Conservation (phyloP, 148 eudicot genomes). For the Chenopodium quinoa region DNA sequence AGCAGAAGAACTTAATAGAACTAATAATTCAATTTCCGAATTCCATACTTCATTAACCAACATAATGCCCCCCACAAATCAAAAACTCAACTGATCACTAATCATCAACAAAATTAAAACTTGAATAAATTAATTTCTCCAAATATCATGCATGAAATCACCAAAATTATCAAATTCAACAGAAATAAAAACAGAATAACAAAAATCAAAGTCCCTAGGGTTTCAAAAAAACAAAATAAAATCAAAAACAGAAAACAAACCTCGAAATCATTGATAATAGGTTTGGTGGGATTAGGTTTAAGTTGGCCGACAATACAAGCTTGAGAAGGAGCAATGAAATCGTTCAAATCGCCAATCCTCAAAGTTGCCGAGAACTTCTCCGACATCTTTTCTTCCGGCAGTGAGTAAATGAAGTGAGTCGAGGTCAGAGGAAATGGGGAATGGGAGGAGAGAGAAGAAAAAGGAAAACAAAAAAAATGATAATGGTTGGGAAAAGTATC, state of each 20-base stretch:
- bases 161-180: neutral
- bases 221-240: neutral
- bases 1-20: no score
- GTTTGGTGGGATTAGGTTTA: slow-evolving; percentile 26
- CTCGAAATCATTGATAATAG: slow-evolving; percentile 1
- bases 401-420: no score
- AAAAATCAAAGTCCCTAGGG: neutral
- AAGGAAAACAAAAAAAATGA: no score
- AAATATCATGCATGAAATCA: neutral
- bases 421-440: no score
- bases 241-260: neutral
- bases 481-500: no score
- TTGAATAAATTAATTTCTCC: neutral
- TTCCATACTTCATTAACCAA: neutral
- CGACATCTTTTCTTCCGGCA: neutral
- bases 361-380: slow-evolving; percentile 77
- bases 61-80: neutral
- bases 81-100: neutral
- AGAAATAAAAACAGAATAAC: neutral
- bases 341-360: slow-evolving; percentile 78
- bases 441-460: no score
- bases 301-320: slow-evolving; percentile 69
- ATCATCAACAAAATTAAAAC: neutral
- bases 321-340: slow-evolving; percentile 85
- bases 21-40: neutral